Base-by-base conservation (phyloP, 2,329 filamentous ascomycete species). In the Fonsecaea nubica region DNA sequence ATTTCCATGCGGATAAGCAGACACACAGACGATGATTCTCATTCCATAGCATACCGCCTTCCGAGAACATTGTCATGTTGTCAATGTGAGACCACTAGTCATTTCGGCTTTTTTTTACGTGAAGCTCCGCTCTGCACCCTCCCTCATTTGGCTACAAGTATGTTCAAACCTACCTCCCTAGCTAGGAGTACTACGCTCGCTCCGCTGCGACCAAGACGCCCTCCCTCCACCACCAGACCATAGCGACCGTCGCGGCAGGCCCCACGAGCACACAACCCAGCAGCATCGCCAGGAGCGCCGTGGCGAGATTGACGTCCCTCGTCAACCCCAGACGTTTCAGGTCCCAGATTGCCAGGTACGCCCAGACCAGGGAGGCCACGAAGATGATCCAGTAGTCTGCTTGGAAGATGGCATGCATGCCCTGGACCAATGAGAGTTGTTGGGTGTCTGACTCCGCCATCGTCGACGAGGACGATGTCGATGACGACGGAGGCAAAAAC, bases 151-250 rank as follows among this genome's bases (percentile, higher is more conserved):
- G 25, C 25, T 25, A 25, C 25, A 25, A 25, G 25, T 25, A 25
- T 25, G 25, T 25, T 25, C 3, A 25, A 25, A 25, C 25, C 25
- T 25, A 25, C 25, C 25, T 25, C 2, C 25, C 25, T 25, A 25
- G 2, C 25, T 25, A 25, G 25, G 25, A 25, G 2, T 25, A 25
- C n/a, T 48, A 48, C 21, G 42, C 4, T 1, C n/a, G 32, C 58
- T 48, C 36, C 32, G 7, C 56, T 12, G 33, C 32, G 32, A 45
- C 35, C 32, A 64, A 33, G 30, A 35, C n/a, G 6, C 66, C 52
- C 57, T 75, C 74, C 33, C 70, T 61, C 72, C 69, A 74, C 45
- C 69, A 72, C 70, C 73, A 75, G 36, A 73, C 65, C 60, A 63
- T 65, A 6, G 68, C 67, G 42, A 61, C 35, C 13, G 69, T 68